These are phyloP conservation scores for Seiridium unicorne DNA, from an alignment of 2,329 filamentous ascomycete genomes.

Conservation along the genomic window DNA sequence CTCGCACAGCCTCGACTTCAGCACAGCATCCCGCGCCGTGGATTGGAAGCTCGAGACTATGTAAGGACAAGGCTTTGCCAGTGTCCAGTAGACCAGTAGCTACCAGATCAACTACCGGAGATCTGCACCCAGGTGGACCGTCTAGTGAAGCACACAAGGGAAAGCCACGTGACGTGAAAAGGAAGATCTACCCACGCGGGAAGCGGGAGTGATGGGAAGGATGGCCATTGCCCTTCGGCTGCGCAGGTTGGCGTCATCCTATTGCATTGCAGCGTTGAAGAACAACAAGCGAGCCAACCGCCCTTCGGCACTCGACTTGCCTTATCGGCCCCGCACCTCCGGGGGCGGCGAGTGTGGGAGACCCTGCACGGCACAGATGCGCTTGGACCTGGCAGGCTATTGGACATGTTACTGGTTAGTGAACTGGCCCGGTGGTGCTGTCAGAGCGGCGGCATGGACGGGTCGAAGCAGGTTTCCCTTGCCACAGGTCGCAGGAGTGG, in stretches of 20 bases:
- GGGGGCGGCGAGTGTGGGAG: neutral
- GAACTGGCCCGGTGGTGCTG: neutral
- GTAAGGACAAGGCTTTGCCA: too few species aligned
- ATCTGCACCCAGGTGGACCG: too few species aligned
- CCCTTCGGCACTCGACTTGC: neutral
- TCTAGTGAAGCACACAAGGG: too few species aligned
- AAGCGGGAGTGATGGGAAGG: too few species aligned
- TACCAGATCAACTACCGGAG: too few species aligned
- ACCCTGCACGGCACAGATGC: conserved; percentile 1
- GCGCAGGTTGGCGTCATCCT: neutral
- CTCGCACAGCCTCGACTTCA: too few species aligned
- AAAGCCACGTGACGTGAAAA: too few species aligned
- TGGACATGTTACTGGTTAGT: neutral
- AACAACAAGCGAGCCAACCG: neutral
- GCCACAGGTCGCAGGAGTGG: neutral
- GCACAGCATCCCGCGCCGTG: too few species aligned
- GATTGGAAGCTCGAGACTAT: too few species aligned
- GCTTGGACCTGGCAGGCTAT: neutral
- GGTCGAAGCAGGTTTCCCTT: neutral
- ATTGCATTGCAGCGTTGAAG: neutral
- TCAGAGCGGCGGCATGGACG: neutral
- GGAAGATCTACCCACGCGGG: too few species aligned
- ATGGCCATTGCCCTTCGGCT: neutral
- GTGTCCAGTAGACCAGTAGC: too few species aligned
- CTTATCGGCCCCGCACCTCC: neutral